Percentiles rank a stretch among this genome's conserved stretches.
phyloP scores from a whole-genome alignment of 306 rosid species.

The Corylus heterophylla region DNA sequence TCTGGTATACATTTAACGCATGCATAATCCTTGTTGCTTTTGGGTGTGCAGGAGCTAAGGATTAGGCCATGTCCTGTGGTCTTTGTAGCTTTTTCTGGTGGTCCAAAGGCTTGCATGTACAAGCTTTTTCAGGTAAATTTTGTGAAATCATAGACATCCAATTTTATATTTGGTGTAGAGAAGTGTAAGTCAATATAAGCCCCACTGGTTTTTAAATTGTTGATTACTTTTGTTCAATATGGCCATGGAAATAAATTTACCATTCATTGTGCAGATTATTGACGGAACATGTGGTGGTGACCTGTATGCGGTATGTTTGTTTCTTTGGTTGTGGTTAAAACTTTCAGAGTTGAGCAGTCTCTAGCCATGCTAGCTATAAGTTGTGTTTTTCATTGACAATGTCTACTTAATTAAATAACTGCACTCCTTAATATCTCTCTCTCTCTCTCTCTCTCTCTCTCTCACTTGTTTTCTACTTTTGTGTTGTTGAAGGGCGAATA shows the following conservation, averaged over 20 bases:
- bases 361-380: neutral
- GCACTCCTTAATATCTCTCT: neutral
- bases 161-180: slow-evolving; percentile 14
- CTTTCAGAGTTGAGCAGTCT: neutral
- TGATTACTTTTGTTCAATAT: neutral
- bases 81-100: slow-evolving; percentile 80
- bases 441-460: neutral
- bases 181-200: slow-evolving; percentile 15
- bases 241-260: slow-evolving; percentile 21
- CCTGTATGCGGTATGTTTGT: slow-evolving; percentile 57
- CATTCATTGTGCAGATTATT: slow-evolving; percentile 59
- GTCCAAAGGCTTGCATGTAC: slow-evolving; percentile 87
- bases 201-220: slow-evolving; percentile 22
- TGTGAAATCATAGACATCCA: neutral
- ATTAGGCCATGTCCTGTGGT: slow-evolving; percentile 72
- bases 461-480: neutral
- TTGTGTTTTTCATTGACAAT: neutral
- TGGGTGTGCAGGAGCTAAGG: slow-evolving; percentile 72
- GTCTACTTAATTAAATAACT: neutral
- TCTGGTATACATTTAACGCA: slow-evolving; percentile 19
- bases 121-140: slow-evolving; percentile 73
- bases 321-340: slow-evolving; percentile 9
- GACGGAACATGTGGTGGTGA: slow-evolving; percentile 74
- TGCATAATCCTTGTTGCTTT: slow-evolving; percentile 4
- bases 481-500: slow-evolving; percentile 50